Evolutionary conservation across 1,284 basidiomycete genomes (phyloP).

Genomic region (Sanghuangporus weigelae): DNA sequence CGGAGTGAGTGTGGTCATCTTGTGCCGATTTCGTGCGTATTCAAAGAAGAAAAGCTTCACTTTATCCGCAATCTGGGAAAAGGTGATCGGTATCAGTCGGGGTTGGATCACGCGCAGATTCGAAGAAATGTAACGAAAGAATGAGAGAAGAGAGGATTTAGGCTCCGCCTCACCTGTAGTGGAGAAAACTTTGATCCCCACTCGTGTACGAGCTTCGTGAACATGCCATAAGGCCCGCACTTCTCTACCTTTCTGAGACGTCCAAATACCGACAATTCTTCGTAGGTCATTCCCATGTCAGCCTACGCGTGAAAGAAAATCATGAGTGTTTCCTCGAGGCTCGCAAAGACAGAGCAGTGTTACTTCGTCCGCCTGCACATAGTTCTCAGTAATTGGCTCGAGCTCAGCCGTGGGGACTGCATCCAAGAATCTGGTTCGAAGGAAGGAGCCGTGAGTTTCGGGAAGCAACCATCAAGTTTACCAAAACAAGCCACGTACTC

Average conservation of each 20-base stretch:
- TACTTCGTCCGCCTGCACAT: conserved; percentile 94
- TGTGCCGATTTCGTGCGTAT: conserved; percentile 94
- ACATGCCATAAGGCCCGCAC: conserved; percentile 96
- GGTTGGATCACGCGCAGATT: neutral
- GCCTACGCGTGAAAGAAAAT: conserved; percentile 40
- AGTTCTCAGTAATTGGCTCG: conserved; percentile 90
- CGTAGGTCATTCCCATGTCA: conserved; percentile 99
- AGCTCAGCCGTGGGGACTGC: conserved; percentile 95
- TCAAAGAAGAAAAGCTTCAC: conserved; percentile 98
- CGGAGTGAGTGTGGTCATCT: conserved; percentile 99
- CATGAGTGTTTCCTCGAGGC: neutral
- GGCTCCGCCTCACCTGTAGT: conserved; percentile 48
- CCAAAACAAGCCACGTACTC: conserved; percentile 41
- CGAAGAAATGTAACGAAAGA: neutral
- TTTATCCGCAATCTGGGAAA: conserved; percentile 84
- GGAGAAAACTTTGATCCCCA: conserved; percentile 86
- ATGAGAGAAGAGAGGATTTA: neutral
- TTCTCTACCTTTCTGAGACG: conserved; percentile 94
- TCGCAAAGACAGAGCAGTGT: neutral
- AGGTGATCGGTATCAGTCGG: conserved; percentile 1
- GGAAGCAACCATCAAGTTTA: neutral
- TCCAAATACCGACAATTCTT: conserved; percentile 92
- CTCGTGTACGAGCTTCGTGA: conserved; percentile 88
- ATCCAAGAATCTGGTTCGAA: conserved; percentile 67
- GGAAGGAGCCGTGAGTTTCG: neutral